Percentiles rank a stretch among this genome's conserved stretches.
phyloP scores from a whole-genome alignment of 208 protist species.

The Angomonas ambiguus region DNA sequence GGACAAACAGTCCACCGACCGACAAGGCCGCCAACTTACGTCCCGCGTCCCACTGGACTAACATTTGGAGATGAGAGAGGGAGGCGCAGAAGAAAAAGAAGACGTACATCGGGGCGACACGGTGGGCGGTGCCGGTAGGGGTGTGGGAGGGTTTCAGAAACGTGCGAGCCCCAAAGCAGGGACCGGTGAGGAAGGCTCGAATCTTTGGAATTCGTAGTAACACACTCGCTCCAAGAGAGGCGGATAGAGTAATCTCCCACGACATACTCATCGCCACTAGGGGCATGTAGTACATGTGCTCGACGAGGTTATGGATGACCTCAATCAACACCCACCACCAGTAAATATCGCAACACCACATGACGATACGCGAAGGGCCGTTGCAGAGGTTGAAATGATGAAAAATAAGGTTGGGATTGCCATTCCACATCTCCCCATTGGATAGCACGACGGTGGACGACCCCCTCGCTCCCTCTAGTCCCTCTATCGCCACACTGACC shows the following conservation, averaged over 20 bases:
- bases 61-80: slow-evolving; percentile 60
- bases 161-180: slow-evolving; percentile 27
- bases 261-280: slow-evolving; percentile 72
- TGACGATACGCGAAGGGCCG: slow-evolving; percentile 32
- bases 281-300: slow-evolving; percentile 84
- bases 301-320: slow-evolving; percentile 47
- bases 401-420: slow-evolving; percentile 32
- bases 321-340: slow-evolving; percentile 62
- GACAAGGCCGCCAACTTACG: slow-evolving; percentile 42
- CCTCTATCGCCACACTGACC: not conserved
- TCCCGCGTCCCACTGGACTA: slow-evolving; percentile 26
- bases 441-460: not conserved
- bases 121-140: slow-evolving; percentile 26
- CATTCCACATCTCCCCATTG: slow-evolving; percentile 36
- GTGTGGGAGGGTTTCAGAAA: slow-evolving; percentile 30
- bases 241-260: slow-evolving; percentile 44
- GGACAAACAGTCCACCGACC: slow-evolving; percentile 47
- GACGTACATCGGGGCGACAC: slow-evolving; percentile 62
- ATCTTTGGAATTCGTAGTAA: slow-evolving; percentile 41
- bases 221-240: slow-evolving; percentile 36
- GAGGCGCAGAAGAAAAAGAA: slow-evolving; percentile 52
- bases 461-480: too few species aligned
- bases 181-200: slow-evolving; percentile 40
- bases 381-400: slow-evolving; percentile 64
- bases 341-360: slow-evolving; percentile 77